Evolutionary conservation across 768 basidiomycete genomes (phyloP), one percentile per base, ranked within the genome.

Genomic region (Phlebiopsis gigantea): DNA sequence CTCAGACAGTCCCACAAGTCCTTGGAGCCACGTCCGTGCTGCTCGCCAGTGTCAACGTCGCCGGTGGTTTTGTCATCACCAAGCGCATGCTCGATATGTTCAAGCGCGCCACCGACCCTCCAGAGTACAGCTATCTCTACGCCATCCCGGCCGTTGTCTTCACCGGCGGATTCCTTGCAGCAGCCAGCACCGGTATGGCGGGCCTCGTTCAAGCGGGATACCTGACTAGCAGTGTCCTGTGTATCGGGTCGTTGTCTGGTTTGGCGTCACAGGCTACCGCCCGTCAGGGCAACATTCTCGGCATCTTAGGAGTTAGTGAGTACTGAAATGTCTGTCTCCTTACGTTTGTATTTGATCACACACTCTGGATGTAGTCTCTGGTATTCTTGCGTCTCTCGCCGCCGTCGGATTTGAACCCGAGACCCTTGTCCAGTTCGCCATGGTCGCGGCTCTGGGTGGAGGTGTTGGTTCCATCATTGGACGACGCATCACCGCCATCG

Each of bases 81-180:
- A 92, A 92, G 70, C 85, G 91, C 43, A 94, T 94, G 92, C 74
- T 94, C 58, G 90, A 93, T 65, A 91, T 94, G 87, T 94, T 94
- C 71, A 90, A 88, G 72, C 84, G 92, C 88, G 84, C 85, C 14
- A 85, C 82, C 50, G 92, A 94, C 70, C 92, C 92, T 8, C 90
- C 92, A 4, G 92, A 94, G 66, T 93, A 93, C 70, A 81, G 85
- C 1, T 92, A 86, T 84, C 71, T 94, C 9, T 93, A 93, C 63
- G 79, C 79, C 22, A 69, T 93, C 53, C 92, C 92, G 19, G 92
- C 86, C 8, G 78, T 84, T 8, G 80, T 92, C 4, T 94, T 93
- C 68, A 83, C 88, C 2, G 89, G 90, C 42, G 92, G 88, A 1
- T 92, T 90, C 72, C 69, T 94, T 56, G 81, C 83, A 30, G 88